A percentile compares a stretch with the other conserved stretches of the same genome.
Evolutionary conservation across 495 filamentous ascomycete genomes (phyloP).

Genomic region (Articulospora tetracladia): DNA sequence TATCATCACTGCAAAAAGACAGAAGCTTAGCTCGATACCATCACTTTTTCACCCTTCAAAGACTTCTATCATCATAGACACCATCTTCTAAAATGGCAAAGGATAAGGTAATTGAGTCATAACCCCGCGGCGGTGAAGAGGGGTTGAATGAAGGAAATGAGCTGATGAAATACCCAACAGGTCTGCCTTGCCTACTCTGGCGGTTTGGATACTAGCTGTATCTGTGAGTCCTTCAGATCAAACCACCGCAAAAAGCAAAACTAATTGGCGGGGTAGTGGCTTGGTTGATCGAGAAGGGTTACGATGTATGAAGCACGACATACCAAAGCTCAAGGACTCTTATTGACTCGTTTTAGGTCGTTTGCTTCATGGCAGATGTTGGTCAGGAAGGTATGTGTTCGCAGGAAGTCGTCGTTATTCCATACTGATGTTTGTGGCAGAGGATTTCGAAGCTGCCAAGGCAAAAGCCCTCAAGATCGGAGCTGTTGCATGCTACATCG

Average conservation of each 20-base stretch:
- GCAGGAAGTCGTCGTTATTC: neutral
- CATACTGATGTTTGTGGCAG: constrained; percentile 24
- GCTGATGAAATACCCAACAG: constrained; percentile 21
- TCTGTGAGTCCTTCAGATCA: constrained; percentile 26
- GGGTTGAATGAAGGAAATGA: neutral
- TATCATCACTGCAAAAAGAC: neutral
- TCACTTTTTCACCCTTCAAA: neutral
- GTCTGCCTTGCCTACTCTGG: constrained; percentile 42
- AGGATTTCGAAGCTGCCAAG: constrained; percentile 64
- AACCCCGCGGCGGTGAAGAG: constrained; percentile 12
- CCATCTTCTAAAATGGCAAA: constrained; percentile 30
- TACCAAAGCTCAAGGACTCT: neutral
- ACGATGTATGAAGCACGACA: constrained; percentile 26
- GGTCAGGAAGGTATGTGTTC: constrained; percentile 46
- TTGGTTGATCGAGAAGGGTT: constrained; percentile 67
- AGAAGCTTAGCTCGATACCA: neutral
- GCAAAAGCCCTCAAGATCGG: constrained; percentile 67
- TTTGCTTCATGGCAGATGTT: constrained; percentile 56
- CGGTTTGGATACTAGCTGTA: constrained; percentile 66
- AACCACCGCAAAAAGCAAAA: neutral
- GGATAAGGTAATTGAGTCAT: constrained; percentile 30
- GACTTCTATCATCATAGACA: neutral
- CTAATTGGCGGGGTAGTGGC: constrained; percentile 35
- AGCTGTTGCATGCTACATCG: constrained; percentile 58
- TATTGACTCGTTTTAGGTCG: constrained; percentile 10